phyloP scores from a whole-genome alignment of 2,329 filamentous ascomycete species.

The Rhynchosporium secalis region DNA sequence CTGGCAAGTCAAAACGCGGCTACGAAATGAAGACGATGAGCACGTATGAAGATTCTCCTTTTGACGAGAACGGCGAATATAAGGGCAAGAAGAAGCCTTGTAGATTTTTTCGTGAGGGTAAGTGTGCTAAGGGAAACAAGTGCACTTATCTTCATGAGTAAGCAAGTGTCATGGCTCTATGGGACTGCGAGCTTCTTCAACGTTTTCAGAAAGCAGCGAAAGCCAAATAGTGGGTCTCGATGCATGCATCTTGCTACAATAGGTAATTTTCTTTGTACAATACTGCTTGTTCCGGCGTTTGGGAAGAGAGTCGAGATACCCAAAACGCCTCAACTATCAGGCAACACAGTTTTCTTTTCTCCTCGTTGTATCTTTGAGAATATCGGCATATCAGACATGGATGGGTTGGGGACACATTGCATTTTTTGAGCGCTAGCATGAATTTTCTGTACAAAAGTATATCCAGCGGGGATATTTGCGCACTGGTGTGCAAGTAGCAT shows the following conservation, averaged over 20 bases:
- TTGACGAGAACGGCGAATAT: conserved; percentile 43
- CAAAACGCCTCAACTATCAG: neutral
- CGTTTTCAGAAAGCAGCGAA: no score
- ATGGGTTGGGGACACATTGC: neutral
- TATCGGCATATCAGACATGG: neutral
- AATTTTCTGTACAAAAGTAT: conserved; percentile 8
- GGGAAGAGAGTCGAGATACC: neutral
- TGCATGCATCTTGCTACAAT: conserved; percentile 1
- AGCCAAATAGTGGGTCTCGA: no score
- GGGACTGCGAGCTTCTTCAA: neutral
- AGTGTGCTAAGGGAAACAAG: conserved; percentile 70
- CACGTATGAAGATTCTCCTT: conserved; percentile 24
- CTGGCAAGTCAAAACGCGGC: conserved; percentile 22
- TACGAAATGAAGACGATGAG: conserved; percentile 21
- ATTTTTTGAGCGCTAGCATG: neutral
- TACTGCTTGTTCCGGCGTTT: neutral
- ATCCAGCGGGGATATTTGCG: neutral
- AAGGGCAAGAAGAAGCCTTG: conserved; percentile 65
- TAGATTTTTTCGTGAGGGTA: conserved; percentile 68
- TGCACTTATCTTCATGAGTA: conserved; percentile 72
- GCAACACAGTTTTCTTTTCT: neutral
- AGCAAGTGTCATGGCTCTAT: neutral
- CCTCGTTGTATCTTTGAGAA: neutral
- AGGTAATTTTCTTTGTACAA: conserved; percentile 2
- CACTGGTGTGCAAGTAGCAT: neutral